Evolutionary conservation across 2,329 filamentous ascomycete species (phyloP).

Genomic region (Bipolaris cookei): DNA sequence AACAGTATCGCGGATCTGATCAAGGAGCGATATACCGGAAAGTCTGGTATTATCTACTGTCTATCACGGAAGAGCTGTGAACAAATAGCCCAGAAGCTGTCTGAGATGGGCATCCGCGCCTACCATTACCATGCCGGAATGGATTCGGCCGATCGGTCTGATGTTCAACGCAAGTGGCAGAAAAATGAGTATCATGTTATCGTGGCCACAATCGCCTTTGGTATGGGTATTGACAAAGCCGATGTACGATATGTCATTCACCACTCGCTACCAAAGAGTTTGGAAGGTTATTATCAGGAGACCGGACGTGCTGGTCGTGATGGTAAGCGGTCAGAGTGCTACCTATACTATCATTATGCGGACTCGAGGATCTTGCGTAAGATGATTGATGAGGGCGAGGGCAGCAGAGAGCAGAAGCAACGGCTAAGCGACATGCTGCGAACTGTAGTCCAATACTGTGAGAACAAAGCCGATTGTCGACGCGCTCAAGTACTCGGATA

Average conservation of each 20-base stretch:
- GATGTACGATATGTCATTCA: conserved; percentile 97
- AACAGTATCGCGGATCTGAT: conserved; percentile 70
- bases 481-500: conserved; percentile 89
- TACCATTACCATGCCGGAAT: conserved; percentile 87
- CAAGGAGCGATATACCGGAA: conserved; percentile 68
- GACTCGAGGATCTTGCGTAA: conserved; percentile 76
- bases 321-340: conserved; percentile 84
- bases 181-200: conserved; percentile 80
- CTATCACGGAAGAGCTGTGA: conserved; percentile 85
- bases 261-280: conserved; percentile 87
- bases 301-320: conserved; percentile 94
- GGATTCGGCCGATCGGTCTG: conserved; percentile 68
- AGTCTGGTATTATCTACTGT: conserved; percentile 93
- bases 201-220: conserved; percentile 97
- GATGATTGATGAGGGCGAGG: conserved; percentile 84
- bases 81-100: conserved; percentile 73
- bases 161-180: conserved; percentile 84
- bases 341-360: conserved; percentile 82
- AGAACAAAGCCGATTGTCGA: conserved; percentile 86
- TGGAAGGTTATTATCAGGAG: conserved; percentile 98
- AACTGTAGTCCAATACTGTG: conserved; percentile 84
- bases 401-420: conserved; percentile 78
- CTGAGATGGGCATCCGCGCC: conserved; percentile 70
- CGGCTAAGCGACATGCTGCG: conserved; percentile 85
- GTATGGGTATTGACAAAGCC: conserved; percentile 99